Base-by-base conservation (phyloP, 768 basidiomycete species). In the Psilocybe subaeruginosa region DNA sequence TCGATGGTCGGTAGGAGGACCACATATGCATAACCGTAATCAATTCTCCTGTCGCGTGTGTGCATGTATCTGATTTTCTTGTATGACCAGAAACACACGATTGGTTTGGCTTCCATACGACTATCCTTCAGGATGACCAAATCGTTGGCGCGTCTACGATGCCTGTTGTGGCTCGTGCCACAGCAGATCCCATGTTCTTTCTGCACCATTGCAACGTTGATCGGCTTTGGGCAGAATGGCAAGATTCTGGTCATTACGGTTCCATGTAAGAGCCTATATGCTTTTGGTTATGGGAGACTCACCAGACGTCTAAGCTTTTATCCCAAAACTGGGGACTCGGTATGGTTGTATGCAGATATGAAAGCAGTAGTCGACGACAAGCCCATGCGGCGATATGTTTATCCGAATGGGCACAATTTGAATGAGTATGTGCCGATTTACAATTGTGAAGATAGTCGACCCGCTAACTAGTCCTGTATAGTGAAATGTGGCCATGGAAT, bases 101-200 rank as follows among this genome's bases (percentile, higher is more conserved):
- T 30, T 62, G 61, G 61, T 62, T 62, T 58, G 61, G 61, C 14
- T 58, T 62, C 29, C 61, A 62, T 47, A 62, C 61, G n/a, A 62
- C 61, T 14, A 62, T 62, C 2, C 61, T 62, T 19, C 61, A 62
- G 29, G 56, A 62, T 9, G 61, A 62, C 43, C 61, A 54, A 29
- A 33, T 62, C 8, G 12, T 50, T 2, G 61, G 61, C 12, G 56
- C 61, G 12, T 62, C 61, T 12, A 62, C 61, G 9, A 62, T 62
- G 56, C 49, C 61, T 30, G 54, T 41, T 48, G 61, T 62, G 1
- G 61, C 56, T 0, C 58, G 61, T 43, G 9, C 61, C 6, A 47
- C 50, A 12, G 48, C 50, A 49, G 56, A 62, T 31, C 61, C 61
- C 14, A 58, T 58, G 14, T 62, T 62, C 35, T 62, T 62, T 19